Base-by-base conservation (phyloP, 176 grass and related monocot species). In the Pontederia paniculata region DNA sequence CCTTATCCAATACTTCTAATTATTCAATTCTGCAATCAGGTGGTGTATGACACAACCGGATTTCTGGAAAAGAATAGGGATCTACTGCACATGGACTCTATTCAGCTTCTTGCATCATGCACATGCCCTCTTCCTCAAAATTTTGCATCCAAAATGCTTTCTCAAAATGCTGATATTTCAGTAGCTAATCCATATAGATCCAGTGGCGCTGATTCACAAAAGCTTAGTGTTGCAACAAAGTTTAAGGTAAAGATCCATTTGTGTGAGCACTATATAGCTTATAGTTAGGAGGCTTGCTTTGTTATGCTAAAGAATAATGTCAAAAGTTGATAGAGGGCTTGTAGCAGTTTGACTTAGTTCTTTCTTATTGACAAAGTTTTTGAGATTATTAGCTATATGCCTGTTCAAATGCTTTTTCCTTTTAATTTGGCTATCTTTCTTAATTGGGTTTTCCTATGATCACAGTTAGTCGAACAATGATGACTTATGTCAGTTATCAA, bases 1-100 rank as follows among this genome's bases (percentile, higher is more conserved):
- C 45, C 68, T 25, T 55, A 45, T 22, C 17, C 45, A 14, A 18
- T 16, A 37, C 52, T 41, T 44, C 75, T 66, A 58, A 54, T 72
- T 46, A 4, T 60, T 37, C 63, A 68, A 54, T 20, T 48, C 54
- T 41, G 68, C 72, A 17, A 81, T 72, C 52, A 89, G 86, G 86
- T 89, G 42, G 66, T 70, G 15, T 98, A 98, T 72, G 80, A 98
- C 63, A 91, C 93, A 48, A 74, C 83, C 1, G 86, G 93, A 50
- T 98, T 98, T 76, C 74, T 98, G 25, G 93, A 98, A 83, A 98
- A 98, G 77, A 98, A 98, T 60, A 86, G 93, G 64, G 93, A 98
- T 82, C 70, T 98, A 52, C 80, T 98, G 60, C 83, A 98, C 66
- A 70, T 91, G 77, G 93, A 98, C 46, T 88, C 78, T 9, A 98